Evolutionary conservation across 345 rosid genomes (phyloP), one percentile per base, ranked within the genome.

Genomic region (Brassica carinata): DNA sequence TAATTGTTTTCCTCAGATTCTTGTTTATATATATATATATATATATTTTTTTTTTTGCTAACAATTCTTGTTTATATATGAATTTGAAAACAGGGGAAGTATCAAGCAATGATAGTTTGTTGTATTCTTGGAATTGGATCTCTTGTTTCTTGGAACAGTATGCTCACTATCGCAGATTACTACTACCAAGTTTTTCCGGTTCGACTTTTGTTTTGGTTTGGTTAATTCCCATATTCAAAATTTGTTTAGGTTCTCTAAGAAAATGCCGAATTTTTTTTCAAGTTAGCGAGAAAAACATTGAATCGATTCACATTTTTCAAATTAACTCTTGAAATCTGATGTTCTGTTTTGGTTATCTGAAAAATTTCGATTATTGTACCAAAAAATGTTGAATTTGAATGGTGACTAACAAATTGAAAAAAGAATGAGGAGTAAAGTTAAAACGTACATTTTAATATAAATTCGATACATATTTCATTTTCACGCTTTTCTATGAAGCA

Each of bases 261-360:
- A 51, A 51, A n/a, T 51, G 57, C 57, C 1, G 18, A 7, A 5
- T 48, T 51, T 51, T 23, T 23, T 23, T 23, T 23, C 26, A 51
- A 51, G 5, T 51, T 17, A 51, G n/a, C 17, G 57, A 51, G 57
- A 51, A 48, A 14, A 51, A 51, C 17, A 51, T n/a, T 51, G 57
- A 43, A 45, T 13, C 55, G 13, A 55, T 55, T 51, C 58, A 51
- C 18, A 57, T 8, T 33, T 13, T 73, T 73, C 38, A 19, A 18
- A 18, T 72, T 58, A 19, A 15, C 26, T 59, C 23, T 61, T 38
- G 13, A 55, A 53, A 73, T 26, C n/a, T 62, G 30, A 55, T 33
- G 17, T 68, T 68, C 14, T 68, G 57, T 70, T 73, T 62, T 31
- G 31, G 65, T 72, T 72, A 3, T 72, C 9, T 5, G 48, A 33